These are phyloP conservation scores for Phytophthora lateralis DNA, from an alignment of 352 stramenopile genomes.

Conservation along the genomic window DNA sequence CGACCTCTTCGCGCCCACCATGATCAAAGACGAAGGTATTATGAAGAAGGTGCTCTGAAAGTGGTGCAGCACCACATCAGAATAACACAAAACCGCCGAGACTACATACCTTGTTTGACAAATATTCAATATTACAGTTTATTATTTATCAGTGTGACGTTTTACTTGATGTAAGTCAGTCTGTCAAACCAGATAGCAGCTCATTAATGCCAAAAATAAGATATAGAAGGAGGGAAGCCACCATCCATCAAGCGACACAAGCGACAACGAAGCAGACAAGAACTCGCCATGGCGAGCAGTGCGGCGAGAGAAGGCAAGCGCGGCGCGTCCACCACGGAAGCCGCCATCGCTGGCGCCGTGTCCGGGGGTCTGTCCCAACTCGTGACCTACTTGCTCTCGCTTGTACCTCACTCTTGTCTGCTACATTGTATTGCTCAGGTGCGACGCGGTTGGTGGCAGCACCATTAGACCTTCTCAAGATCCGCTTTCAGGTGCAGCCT, in stretches of 20 bases:
- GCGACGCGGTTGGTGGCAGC: slow-evolving; percentile 71
- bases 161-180: background rate
- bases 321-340: slow-evolving; percentile 50
- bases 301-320: slow-evolving; percentile 19
- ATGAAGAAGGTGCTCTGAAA: slow-evolving; percentile 16
- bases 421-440: slow-evolving; percentile 27
- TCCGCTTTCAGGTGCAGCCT: slow-evolving; percentile 82
- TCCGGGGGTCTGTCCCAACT: slow-evolving; percentile 49
- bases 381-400: background rate
- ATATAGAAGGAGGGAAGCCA: background rate
- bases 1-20: background rate
- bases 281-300: slow-evolving; percentile 20
- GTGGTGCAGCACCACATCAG: background rate
- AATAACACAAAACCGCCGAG: slow-evolving; percentile 7
- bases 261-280: slow-evolving; percentile 18
- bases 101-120: slow-evolving; percentile 3
- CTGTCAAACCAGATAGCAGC: background rate
- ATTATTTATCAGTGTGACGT: background rate
- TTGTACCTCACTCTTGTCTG: slow-evolving; percentile 1
- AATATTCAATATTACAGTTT: slow-evolving; percentile 3
- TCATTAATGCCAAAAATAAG: background rate
- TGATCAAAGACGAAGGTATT: slow-evolving; percentile 1
- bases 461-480: slow-evolving; percentile 84
- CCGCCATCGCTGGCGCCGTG: slow-evolving; percentile 62
- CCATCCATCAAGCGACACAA: slow-evolving; percentile 23